Base-by-base conservation (phyloP, 2,329 filamentous ascomycete genomes). In the Sporothrix protearum region DNA sequence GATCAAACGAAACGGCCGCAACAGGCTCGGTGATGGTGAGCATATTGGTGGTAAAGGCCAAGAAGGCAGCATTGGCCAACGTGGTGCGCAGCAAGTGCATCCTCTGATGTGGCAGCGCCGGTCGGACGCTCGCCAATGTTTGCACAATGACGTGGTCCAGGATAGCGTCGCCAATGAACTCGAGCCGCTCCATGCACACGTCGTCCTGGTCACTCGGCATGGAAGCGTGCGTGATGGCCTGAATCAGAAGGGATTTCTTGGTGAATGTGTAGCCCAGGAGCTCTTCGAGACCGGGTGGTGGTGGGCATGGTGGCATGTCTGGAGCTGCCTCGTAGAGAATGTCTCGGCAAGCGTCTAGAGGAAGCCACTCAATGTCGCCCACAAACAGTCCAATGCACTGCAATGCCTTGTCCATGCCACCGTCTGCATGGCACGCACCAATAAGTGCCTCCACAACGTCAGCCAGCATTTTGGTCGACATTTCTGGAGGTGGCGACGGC, bases 361-460 rank as follows among this genome's bases (percentile, higher is more conserved):
- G 78, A 30, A 79, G 78, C 89, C 88, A 91, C 9, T 83, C 72
- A 1, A 86, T 78, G 67, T 91, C 85, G 0, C 86, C 85, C 0
- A 96, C 78, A 74, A 97, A 90, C 0, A 89, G 78, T 2, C 85
- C 83, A 14, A 96, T 85, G 78, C 91, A 94, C 1, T 80, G 76
- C 19, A 90, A 80, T 0, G 90, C 91, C 74, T 88, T 90, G 0
- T 81, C 64, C 16, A 92, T 81, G 0, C 91, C 91, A 0, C 92
- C 91, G 69, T 92, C 87, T 0, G 91, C 73, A 76, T 87, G 94
- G 0, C 91, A 87, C 0, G 89, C 92, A 0, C 93, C 95, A 25
- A 97, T 90, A 0, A 97, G 83, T 0, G 94, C 88, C 74, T 98
- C 95, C 0, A 97, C 86, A 0, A 97, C 90, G 76, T 98, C 95